Percentiles rank a stretch among this genome's conserved stretches.
Conservation (phyloP, 2,329 filamentous ascomycete genomes). For the Xylariales sp. region DNA sequence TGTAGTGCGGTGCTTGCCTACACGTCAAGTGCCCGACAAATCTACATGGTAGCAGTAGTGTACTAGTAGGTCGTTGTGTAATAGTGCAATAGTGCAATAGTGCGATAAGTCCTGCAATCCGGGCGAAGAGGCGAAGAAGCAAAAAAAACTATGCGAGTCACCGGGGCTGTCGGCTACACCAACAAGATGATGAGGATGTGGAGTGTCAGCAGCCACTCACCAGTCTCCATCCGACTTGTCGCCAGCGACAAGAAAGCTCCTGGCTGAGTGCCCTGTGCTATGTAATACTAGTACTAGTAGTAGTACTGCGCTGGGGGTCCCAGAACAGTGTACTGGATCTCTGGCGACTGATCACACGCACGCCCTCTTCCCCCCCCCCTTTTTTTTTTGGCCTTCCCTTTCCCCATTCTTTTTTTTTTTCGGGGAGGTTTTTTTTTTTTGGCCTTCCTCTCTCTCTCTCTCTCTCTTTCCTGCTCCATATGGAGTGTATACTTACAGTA, state of each 20-base stretch:
- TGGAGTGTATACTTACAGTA: not conserved
- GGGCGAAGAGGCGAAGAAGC: slow-evolving; percentile 32
- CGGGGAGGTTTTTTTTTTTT: not conserved
- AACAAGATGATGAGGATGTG: slow-evolving; percentile 47
- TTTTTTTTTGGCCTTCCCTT: slow-evolving; percentile 5
- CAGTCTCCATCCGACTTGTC: slow-evolving; percentile 22
- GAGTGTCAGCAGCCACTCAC: slow-evolving; percentile 46
- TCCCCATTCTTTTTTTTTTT: slow-evolving; percentile 29
- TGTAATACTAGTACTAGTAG: not conserved
- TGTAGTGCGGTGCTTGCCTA: slow-evolving; percentile 28
- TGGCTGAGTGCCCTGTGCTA: too few relatives aligned
- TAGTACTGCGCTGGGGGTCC: too few relatives aligned
- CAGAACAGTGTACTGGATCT: slow-evolving; percentile 16
- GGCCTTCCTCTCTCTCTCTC: not conserved
- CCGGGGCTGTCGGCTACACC: slow-evolving; percentile 47
- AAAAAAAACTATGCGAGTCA: slow-evolving; percentile 52
- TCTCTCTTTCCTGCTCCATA: slow-evolving; percentile 33
- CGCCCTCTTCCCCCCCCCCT: slow-evolving; percentile 36
- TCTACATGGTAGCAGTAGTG: not conserved
- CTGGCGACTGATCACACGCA: slow-evolving; percentile 45
- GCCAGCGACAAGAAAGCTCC: slow-evolving; percentile 20
- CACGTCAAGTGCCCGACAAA: slow-evolving; percentile 42
- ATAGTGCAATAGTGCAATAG: too few relatives aligned
- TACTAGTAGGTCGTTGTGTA: not conserved
- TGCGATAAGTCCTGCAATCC: not conserved